phyloP scores from a whole-genome alignment of 176 grass and related monocot species.

The Lolium perenne region DNA sequence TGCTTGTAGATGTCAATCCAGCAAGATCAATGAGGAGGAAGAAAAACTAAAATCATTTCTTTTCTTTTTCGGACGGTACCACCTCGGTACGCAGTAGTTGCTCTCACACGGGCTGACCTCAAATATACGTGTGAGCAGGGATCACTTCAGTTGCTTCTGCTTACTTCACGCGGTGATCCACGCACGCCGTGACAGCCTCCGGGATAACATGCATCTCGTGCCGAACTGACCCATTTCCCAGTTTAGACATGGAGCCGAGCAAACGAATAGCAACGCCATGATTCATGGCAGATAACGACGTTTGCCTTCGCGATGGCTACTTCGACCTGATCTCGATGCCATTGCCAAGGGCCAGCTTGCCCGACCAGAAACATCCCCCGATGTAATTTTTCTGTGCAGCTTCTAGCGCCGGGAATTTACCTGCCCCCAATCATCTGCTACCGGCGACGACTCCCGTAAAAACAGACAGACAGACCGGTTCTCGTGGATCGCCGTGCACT shows the following conservation, averaged over 20 bases:
- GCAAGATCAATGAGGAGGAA: too few species aligned
- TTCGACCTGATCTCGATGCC: background rate
- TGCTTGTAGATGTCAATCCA: too few species aligned
- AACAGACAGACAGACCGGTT: conserved; percentile 26
- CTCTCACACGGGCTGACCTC: conserved; percentile 3
- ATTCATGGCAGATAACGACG: conserved; percentile 9
- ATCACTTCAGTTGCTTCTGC: background rate
- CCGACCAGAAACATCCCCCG: conserved; percentile 39
- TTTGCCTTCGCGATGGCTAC: background rate
- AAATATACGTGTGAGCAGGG: background rate
- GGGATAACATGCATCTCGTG: background rate
- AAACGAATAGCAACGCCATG: background rate
- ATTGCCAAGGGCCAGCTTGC: too few species aligned
- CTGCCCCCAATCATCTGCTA: background rate
- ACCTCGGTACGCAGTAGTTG: background rate
- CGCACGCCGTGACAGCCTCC: background rate
- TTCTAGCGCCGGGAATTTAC: background rate
- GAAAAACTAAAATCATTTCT: too few species aligned
- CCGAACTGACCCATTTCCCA: background rate
- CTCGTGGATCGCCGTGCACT: conserved; percentile 22
- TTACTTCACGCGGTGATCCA: background rate
- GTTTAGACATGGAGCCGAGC: background rate
- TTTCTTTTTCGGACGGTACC: too few species aligned
- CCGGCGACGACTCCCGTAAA: conserved; percentile 20
- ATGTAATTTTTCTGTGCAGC: background rate